Base-by-base conservation (phyloP, 2,329 filamentous ascomycete species). In the Aspergillus pseudoterreus region DNA sequence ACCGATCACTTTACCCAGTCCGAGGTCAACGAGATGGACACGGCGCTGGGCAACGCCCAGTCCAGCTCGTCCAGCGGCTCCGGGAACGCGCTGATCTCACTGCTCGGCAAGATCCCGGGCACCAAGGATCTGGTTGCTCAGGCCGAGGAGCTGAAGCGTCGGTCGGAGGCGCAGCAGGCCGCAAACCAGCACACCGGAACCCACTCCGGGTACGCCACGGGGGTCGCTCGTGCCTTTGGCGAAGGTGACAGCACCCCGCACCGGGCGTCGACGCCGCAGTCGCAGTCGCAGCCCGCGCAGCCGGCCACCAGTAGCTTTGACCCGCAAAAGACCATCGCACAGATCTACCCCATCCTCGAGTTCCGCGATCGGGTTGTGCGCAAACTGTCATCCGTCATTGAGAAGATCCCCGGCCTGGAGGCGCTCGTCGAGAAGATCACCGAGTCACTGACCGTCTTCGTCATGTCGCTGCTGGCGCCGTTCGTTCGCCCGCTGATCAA, bases 291-390 rank as follows among this genome's bases (percentile, higher is more conserved):
- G 78, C 54, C 60, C 69, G 1, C 73, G 27, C 27, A 30, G 75
- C 48, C 53, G 2, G 39, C 39, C 39, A 19, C 14, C 39, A 19
- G 15, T 5, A 42, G 83, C 64, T 89, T 95, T 53, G 92, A 96
- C 63, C 86, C 88, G 0, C 82, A 88, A 60, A 85, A 90, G 70
- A 87, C 86, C 0, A 81, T 87, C 12, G 77, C 80, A 36, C 85
- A 95, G 72, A 96, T 99, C 58, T 97, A 97, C 64, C 94, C 94
- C 1, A 96, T 99, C 54, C 81, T 99, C 0, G 82, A 89, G 54
- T 99, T 97, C 78, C 83, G 92, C 53, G 94, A 99, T 76, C 94
- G 87, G 64, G 91, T 99, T 49, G 92, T 96, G 46, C 90, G 90
- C 60, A 82, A 86, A 38, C 91, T 99, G 70, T 90, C 85, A 64